Evolutionary conservation across 495 filamentous ascomycete species (phyloP).

Genomic region (Penicillium fimorum): DNA sequence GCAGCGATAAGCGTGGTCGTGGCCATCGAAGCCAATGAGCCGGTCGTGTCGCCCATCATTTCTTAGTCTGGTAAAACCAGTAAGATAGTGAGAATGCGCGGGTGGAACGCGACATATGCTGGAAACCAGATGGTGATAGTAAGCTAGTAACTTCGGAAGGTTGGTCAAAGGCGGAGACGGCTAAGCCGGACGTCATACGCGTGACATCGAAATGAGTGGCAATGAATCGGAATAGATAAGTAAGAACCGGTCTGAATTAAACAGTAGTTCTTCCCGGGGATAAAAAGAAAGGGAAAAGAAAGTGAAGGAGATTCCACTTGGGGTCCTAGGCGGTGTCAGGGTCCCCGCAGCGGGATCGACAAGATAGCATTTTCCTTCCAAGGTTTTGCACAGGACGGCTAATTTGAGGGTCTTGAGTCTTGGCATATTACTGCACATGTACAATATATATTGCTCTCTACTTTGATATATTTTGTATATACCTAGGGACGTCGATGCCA

Average conservation of each 20-base stretch:
- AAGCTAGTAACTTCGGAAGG: conserved; percentile 1
- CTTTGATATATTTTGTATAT: too few relatives aligned
- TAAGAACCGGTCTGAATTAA: not conserved
- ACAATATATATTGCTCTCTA: too few relatives aligned
- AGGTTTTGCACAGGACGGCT: not conserved
- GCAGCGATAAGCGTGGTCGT: conserved; percentile 24
- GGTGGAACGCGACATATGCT: conserved; percentile 1
- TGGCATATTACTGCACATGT: not conserved
- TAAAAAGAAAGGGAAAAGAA: not conserved
- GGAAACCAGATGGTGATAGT: not conserved
- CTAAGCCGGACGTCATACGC: conserved; percentile 5
- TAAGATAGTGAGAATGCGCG: not conserved
- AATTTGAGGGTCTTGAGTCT: conserved; percentile 6
- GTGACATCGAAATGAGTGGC: conserved; percentile 1
- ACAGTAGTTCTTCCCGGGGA: not conserved
- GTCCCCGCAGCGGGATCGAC: conserved; percentile 26
- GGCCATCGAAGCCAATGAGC: conserved; percentile 19
- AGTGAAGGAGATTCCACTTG: not conserved
- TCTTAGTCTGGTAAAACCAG: not conserved
- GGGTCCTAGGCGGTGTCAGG: conserved; percentile 25
- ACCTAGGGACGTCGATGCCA: not conserved
- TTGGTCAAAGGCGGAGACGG: conserved; percentile 6
- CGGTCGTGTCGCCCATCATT: conserved; percentile 14
- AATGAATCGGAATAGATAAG: not conserved
- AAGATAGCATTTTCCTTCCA: conserved; percentile 3